phyloP scores from a whole-genome alignment of 305 asterid species.

The Ajuga reptans region DNA sequence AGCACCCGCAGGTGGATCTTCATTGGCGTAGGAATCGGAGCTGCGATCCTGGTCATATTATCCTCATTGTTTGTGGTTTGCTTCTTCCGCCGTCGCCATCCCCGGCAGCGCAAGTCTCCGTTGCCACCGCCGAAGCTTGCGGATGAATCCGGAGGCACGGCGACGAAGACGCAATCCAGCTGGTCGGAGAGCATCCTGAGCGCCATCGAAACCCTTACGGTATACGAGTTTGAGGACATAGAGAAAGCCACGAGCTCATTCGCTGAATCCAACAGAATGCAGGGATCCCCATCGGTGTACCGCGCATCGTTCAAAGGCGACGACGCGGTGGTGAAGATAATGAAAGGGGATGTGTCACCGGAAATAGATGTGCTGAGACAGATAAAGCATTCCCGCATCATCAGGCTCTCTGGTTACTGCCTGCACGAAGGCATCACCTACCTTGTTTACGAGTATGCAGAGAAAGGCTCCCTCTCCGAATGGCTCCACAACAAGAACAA shows the following conservation, averaged over 20 bases:
- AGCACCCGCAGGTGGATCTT: conserved; percentile 36
- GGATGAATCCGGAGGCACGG: conserved; percentile 2
- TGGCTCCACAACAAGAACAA: conserved; percentile 24
- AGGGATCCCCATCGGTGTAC: conserved; percentile 41
- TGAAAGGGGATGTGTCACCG: conserved; percentile 42
- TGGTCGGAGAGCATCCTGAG: conserved; percentile 32
- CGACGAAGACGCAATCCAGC: neutral
- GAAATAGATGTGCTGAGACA: conserved; percentile 45
- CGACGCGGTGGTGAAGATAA: conserved; percentile 46
- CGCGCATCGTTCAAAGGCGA: conserved; percentile 46
- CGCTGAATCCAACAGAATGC: conserved; percentile 35
- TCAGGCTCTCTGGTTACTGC: conserved; percentile 53
- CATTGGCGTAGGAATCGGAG: conserved; percentile 46
- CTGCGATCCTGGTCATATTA: conserved; percentile 23
- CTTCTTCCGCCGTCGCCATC: conserved; percentile 18
- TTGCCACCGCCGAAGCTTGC: conserved; percentile 26
- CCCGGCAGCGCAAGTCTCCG: conserved; percentile 2
- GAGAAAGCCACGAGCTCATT: conserved; percentile 41
- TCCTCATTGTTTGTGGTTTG: conserved; percentile 16
- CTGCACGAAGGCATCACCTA: conserved; percentile 46
- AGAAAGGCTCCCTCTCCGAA: conserved; percentile 36
- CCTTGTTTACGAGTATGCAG: conserved; percentile 51
- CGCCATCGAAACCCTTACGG: conserved; percentile 36
- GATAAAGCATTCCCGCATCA: conserved; percentile 47
- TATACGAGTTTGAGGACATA: conserved; percentile 41